These are phyloP conservation scores for Apiospora rasikravindrae DNA, from an alignment of 2,329 filamentous ascomycete genomes.

Conservation along the genomic window DNA sequence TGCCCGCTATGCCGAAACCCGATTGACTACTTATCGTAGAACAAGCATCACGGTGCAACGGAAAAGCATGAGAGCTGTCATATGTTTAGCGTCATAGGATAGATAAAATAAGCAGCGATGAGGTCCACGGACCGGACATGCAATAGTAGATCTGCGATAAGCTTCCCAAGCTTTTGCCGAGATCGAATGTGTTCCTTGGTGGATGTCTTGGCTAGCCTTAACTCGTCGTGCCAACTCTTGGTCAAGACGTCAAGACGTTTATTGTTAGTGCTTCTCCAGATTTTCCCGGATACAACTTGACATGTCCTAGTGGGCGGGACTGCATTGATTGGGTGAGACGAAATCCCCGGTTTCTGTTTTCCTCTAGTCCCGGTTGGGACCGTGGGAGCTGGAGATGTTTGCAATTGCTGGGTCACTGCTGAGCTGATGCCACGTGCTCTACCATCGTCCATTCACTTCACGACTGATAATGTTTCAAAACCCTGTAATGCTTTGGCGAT, in stretches of 20 bases:
- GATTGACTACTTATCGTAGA: slow-evolving; percentile 62
- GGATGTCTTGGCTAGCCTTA: not conserved
- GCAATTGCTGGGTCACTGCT: not conserved
- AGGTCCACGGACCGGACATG: not conserved
- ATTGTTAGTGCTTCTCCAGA: not conserved
- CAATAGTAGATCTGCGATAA: not conserved
- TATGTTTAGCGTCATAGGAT: not conserved
- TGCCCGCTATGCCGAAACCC: slow-evolving; percentile 93
- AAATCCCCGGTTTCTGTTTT: not conserved
- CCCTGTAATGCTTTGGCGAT: not conserved
- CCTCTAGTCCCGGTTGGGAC: not conserved
- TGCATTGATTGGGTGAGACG: not conserved
- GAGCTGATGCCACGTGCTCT: not conserved
- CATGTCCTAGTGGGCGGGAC: not conserved
- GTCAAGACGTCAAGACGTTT: not conserved
- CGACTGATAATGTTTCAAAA: not conserved
- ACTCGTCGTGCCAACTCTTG: not conserved
- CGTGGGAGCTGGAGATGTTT: not conserved
- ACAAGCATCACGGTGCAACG: not conserved
- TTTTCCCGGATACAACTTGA: not conserved
- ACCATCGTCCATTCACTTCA: not conserved
- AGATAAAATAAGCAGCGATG: not conserved
- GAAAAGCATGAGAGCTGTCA: not conserved
- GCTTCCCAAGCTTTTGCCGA: slow-evolving; percentile 13
- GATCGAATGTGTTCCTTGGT: not conserved